A percentile compares a stretch with the other conserved stretches of the same genome.
These are phyloP conservation scores for Podila clonocystis DNA, from an alignment of 192 early-diverging fungal species.

Conservation along the genomic window DNA sequence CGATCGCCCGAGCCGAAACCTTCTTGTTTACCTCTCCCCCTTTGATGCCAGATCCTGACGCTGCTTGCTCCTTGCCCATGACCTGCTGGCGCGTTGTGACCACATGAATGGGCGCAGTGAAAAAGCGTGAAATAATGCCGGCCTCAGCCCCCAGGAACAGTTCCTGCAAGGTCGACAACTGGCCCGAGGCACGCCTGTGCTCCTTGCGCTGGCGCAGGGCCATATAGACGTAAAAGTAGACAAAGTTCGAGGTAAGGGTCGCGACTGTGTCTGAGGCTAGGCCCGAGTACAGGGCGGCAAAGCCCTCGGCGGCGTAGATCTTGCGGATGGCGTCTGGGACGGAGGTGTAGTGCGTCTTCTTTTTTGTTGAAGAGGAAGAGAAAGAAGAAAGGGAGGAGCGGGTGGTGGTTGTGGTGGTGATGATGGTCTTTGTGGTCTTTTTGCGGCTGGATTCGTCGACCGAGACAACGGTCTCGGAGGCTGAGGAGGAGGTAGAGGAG, in stretches of 20 bases:
- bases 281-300: constrained; percentile 56
- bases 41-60: neutral
- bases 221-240: constrained; percentile 63
- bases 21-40: constrained; percentile 4
- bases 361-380: neutral
- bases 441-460: constrained; percentile 25
- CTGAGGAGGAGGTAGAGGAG: constrained; percentile 18
- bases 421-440: constrained; percentile 27
- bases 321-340: constrained; percentile 42
- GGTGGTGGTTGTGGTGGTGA: constrained; percentile 32
- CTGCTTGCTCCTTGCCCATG: constrained; percentile 26
- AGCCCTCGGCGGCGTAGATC: constrained; percentile 48
- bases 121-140: constrained; percentile 56
- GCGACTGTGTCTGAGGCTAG: constrained; percentile 60
- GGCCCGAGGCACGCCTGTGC: constrained; percentile 46
- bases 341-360: constrained; percentile 33
- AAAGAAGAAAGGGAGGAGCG: constrained; percentile 11
- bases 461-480: constrained; percentile 7
- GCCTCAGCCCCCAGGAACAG: constrained; percentile 63
- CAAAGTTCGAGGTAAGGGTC: constrained; percentile 59
- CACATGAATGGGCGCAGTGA: constrained; percentile 60
- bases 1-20: constrained; percentile 45
- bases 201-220: constrained; percentile 56
- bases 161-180: constrained; percentile 56
- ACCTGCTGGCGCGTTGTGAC: constrained; percentile 60